phyloP scores from a whole-genome alignment of 2,329 filamentous ascomycete genomes.

The Septoria linicola region DNA sequence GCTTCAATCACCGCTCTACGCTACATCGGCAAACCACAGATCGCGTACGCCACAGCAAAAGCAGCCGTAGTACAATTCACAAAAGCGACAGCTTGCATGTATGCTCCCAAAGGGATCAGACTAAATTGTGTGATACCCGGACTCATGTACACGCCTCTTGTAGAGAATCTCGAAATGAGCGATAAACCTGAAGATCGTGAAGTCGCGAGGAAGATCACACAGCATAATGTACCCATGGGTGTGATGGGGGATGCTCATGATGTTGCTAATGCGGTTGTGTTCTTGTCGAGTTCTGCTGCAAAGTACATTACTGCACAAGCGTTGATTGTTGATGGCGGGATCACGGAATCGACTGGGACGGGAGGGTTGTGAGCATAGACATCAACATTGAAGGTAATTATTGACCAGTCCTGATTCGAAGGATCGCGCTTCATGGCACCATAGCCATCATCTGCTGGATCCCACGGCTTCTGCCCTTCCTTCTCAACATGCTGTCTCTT shows the following conservation, averaged over 20 bases:
- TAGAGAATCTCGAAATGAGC: conserved; percentile 45
- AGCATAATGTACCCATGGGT: conserved; percentile 59
- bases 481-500: no score
- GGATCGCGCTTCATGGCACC: no score
- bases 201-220: conserved; percentile 53
- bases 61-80: conserved; percentile 34
- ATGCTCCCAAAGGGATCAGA: conserved; percentile 46
- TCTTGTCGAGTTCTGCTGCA: conserved; percentile 77
- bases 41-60: conserved; percentile 48
- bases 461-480: no score
- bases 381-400: neutral
- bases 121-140: conserved; percentile 58
- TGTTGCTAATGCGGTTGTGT: conserved; percentile 82
- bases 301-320: conserved; percentile 82
- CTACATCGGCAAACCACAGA: conserved; percentile 53
- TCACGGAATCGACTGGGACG: conserved; percentile 32
- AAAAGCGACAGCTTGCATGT: conserved; percentile 45
- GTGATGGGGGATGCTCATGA: conserved; percentile 59
- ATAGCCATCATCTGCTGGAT: no score
- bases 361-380: conserved; percentile 13
- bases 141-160: conserved; percentile 57
- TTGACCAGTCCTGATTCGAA: no score
- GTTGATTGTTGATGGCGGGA: conserved; percentile 47
- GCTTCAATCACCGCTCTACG: conserved; percentile 54
- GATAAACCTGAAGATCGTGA: conserved; percentile 49